Evolutionary conservation across 176 grass and related monocot species (phyloP).

Genomic region (Otatea glauca): DNA sequence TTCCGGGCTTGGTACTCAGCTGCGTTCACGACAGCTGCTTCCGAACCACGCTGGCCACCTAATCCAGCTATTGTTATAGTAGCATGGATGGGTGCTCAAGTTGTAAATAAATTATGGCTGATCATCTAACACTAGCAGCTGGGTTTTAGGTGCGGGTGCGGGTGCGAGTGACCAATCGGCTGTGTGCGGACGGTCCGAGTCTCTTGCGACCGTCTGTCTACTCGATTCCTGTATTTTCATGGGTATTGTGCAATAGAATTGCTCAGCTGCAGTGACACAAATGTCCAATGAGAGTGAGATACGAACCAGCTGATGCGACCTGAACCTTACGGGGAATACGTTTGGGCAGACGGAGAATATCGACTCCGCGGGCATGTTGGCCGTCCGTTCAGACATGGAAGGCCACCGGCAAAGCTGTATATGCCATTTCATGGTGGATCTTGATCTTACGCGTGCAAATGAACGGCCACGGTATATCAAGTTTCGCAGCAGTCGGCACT

Average conservation of each 20-base stretch:
- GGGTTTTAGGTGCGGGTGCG: too few species aligned
- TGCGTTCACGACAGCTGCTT: constrained; percentile 84
- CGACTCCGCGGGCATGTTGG: too few species aligned
- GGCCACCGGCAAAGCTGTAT: background rate
- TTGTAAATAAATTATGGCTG: background rate
- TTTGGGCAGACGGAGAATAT: background rate
- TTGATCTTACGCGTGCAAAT: background rate
- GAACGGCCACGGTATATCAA: background rate
- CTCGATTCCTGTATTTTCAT: background rate
- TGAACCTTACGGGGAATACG: background rate
- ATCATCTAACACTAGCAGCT: background rate
- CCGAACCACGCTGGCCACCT: constrained; percentile 70
- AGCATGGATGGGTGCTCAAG: background rate
- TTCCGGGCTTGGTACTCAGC: too few species aligned
- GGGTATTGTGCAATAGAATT: background rate
- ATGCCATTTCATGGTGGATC: background rate
- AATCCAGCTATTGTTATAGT: background rate
- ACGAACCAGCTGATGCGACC: background rate
- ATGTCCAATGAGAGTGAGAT: background rate
- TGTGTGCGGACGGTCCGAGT: too few species aligned
- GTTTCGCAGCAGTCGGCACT: background rate
- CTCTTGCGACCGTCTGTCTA: background rate
- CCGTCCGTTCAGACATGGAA: background rate
- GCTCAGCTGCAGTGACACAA: background rate
- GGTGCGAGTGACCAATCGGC: too few species aligned